A percentile compares a stretch with the other conserved stretches of the same genome.
Evolutionary conservation across 345 rosid species (phyloP).

Genomic region (Moricandia moricandioides): DNA sequence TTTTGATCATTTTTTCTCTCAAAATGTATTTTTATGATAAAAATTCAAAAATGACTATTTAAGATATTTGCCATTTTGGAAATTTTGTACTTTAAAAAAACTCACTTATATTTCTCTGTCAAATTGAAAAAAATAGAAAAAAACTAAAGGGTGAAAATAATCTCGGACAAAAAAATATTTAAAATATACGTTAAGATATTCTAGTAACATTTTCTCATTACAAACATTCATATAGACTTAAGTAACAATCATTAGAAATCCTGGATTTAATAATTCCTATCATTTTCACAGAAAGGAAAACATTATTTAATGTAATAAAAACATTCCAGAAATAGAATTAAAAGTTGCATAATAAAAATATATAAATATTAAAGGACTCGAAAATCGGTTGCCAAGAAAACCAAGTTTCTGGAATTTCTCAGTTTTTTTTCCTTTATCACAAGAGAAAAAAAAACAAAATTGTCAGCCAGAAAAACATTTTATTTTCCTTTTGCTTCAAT

Average conservation of each 20-base stretch:
- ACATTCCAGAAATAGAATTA: constrained; percentile 3
- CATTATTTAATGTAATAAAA: neutral
- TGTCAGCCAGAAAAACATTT: neutral
- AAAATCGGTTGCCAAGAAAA: constrained; percentile 8
- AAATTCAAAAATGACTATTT: no score
- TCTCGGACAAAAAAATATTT: neutral
- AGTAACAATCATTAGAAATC: neutral
- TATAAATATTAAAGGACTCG: neutral
- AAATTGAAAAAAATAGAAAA: neutral
- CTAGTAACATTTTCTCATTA: neutral
- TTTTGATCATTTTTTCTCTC: no score
- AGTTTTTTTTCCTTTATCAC: neutral
- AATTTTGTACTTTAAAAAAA: no score
- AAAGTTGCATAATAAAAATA: neutral
- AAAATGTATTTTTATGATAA: no score
- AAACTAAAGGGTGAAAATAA: neutral
- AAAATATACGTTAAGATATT: neutral
- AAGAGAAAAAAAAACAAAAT: neutral
- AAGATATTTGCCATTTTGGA: no score
- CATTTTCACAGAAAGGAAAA: no score
- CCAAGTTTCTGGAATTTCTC: constrained; percentile 30
- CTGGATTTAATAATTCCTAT: neutral
- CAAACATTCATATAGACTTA: neutral
- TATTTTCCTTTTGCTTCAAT: constrained; percentile 31
- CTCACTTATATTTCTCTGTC: neutral